Percentiles rank a stretch among this genome's conserved stretches.
Conservation (phyloP, 345 rosid species). For the Kandelia obovata region DNA sequence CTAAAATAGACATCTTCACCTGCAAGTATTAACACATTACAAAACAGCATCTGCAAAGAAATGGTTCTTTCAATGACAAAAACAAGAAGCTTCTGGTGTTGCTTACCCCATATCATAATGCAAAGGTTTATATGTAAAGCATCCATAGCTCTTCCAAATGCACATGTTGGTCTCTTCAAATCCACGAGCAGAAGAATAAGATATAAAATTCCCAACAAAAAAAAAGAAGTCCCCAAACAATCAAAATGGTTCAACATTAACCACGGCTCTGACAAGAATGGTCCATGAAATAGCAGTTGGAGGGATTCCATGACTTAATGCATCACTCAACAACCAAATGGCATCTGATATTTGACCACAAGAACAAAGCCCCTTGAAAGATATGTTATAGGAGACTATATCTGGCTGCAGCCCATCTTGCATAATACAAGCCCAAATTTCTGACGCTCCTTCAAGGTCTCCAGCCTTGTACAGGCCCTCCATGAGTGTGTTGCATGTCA, state of each 20-base stretch:
- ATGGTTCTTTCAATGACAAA: not conserved
- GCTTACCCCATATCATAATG: constrained; percentile 1
- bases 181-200: not conserved
- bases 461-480: constrained; percentile 68
- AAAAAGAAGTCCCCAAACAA: not conserved
- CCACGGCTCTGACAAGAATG: constrained; percentile 76
- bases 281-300: constrained; percentile 72
- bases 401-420: constrained; percentile 57
- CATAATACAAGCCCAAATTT: constrained; percentile 60
- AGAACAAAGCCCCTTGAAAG: constrained; percentile 73
- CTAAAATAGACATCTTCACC: too few relatives aligned
- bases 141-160: not conserved
- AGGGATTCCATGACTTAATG: constrained; percentile 51
- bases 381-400: constrained; percentile 75
- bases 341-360: constrained; percentile 58
- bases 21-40: too few relatives aligned
- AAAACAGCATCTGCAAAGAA: too few relatives aligned
- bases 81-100: not conserved
- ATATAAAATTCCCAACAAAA: not conserved
- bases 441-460: constrained; percentile 53
- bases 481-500: constrained; percentile 78
- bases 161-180: not conserved
- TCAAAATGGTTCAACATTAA: constrained; percentile 19
- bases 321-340: constrained; percentile 56
- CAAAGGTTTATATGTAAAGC: too few relatives aligned